Percentiles rank a stretch among this genome's conserved stretches.
Conservation (phyloP, 371 early-diverging fungal species). For the Smittium culicis region DNA sequence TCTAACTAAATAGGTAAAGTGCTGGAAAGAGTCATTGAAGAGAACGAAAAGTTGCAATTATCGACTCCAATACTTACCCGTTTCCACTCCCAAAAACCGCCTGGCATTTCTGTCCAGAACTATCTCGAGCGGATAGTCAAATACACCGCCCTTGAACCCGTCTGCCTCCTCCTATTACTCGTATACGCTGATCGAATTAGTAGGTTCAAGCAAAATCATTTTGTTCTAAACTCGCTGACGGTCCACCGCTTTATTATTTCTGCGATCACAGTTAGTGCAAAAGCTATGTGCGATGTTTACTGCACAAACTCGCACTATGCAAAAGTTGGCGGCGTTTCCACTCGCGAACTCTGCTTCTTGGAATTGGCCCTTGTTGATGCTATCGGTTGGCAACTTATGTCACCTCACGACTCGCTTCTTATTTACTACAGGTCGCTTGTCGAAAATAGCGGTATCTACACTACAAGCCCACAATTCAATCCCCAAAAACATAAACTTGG, state of each 20-base stretch:
- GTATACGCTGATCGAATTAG: slow-evolving; percentile 88
- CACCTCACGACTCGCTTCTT: slow-evolving; percentile 58
- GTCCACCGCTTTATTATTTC: slow-evolving; percentile 90
- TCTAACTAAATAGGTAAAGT: slow-evolving; percentile 74
- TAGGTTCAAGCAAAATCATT: slow-evolving; percentile 41
- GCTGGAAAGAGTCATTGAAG: slow-evolving; percentile 51
- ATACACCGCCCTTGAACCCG: slow-evolving; percentile 80
- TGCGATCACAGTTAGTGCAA: slow-evolving; percentile 76
- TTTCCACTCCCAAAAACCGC: slow-evolving; percentile 89
- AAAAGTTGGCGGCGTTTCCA: slow-evolving; percentile 84
- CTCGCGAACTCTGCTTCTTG: slow-evolving; percentile 83
- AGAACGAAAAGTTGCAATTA: slow-evolving; percentile 80
- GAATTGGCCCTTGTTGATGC: slow-evolving; percentile 80
- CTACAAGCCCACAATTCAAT: slow-evolving; percentile 27
- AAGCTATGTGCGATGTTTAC: slow-evolving; percentile 72
- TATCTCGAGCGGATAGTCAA: slow-evolving; percentile 71
- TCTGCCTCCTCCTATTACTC: slow-evolving; percentile 67
- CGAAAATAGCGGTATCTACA: slow-evolving; percentile 46
- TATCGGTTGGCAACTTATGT: slow-evolving; percentile 78
- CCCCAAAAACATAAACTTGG: not conserved
- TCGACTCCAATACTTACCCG: slow-evolving; percentile 71
- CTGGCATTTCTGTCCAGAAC: slow-evolving; percentile 67
- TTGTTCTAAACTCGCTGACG: slow-evolving; percentile 84
- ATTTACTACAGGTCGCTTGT: slow-evolving; percentile 74
- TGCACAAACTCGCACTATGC: slow-evolving; percentile 80